Conservation (phyloP, 371 early-diverging fungal species). For the Rhizopus delemar region DNA sequence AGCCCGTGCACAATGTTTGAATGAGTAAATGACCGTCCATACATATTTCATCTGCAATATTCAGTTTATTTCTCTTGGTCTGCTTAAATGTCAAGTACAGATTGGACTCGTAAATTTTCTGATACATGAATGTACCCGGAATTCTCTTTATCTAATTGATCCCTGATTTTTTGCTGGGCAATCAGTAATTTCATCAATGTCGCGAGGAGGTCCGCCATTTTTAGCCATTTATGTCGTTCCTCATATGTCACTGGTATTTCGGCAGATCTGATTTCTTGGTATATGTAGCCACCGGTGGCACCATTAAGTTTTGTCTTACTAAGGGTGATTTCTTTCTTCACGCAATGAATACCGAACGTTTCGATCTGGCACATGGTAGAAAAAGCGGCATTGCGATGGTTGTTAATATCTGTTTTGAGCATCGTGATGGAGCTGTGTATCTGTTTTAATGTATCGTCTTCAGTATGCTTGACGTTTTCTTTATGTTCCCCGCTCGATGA, state of each 20-base stretch:
- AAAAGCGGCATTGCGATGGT: not conserved
- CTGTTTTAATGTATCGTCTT: conserved; percentile 9
- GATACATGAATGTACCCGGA: too few species aligned
- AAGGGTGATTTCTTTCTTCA: not conserved
- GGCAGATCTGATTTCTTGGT: conserved; percentile 3
- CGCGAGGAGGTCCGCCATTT: conserved; percentile 1
- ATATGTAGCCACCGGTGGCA: not conserved
- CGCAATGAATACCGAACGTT: conserved; percentile 1
- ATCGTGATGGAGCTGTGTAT: conserved; percentile 4
- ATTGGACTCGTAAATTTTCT: too few species aligned
- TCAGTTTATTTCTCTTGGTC: too few species aligned
- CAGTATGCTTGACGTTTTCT: conserved; percentile 9
- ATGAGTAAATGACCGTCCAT: too few species aligned
- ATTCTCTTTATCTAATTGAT: too few species aligned
- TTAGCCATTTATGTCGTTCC: conserved; percentile 1
- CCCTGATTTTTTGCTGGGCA: too few species aligned
- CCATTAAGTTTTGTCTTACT: not conserved
- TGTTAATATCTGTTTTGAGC: not conserved
- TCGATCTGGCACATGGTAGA: not conserved
- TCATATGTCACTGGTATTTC: conserved; percentile 2
- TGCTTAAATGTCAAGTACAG: too few species aligned
- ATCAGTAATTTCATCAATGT: not conserved
- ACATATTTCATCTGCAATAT: too few species aligned
- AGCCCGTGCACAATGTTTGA: too few species aligned
- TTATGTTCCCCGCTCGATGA: conserved; percentile 7